Evolutionary conservation across 352 stramenopile genomes (phyloP).

Genomic region (Thalassiosira sp.): DNA sequence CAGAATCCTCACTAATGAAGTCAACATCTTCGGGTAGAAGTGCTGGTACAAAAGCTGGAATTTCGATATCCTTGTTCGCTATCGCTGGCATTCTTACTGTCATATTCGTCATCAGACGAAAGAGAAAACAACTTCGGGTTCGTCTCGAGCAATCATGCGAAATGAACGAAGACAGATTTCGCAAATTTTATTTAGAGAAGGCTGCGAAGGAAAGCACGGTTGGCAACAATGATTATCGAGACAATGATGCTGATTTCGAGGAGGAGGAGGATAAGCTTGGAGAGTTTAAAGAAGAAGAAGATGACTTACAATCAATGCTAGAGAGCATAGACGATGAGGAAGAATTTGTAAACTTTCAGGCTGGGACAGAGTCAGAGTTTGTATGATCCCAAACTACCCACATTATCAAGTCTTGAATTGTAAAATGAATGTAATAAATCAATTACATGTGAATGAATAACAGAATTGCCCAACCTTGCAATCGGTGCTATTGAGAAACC

Average conservation of each 20-base stretch:
- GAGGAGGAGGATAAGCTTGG: neutral
- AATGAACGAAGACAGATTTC: neutral
- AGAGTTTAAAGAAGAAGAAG: neutral
- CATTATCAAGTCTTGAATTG: too few relatives aligned
- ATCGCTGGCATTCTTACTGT: neutral
- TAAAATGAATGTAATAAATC: too few relatives aligned
- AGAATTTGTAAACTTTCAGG: neutral
- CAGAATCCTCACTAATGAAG: conserved; percentile 1
- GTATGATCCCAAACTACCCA: conserved; percentile 5
- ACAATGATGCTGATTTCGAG: neutral
- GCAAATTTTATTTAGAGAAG: neutral
- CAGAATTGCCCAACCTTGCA: too few relatives aligned
- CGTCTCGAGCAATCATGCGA: neutral
- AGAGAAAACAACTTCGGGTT: neutral
- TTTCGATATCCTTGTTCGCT: neutral
- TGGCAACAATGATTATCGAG: neutral
- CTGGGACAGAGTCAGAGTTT: neutral
- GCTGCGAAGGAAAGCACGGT: neutral
- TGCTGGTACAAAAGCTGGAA: conserved; percentile 2
- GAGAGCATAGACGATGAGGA: neutral
- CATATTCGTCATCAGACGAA: neutral
- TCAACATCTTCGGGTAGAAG: neutral
- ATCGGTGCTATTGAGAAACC: too few relatives aligned
- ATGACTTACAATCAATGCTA: neutral
- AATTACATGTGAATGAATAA: too few relatives aligned